Percentiles rank a stretch among this genome's conserved stretches.
Conservation (phyloP, 2,329 filamentous ascomycete species). For the Botrytis pseudocinerea region DNA sequence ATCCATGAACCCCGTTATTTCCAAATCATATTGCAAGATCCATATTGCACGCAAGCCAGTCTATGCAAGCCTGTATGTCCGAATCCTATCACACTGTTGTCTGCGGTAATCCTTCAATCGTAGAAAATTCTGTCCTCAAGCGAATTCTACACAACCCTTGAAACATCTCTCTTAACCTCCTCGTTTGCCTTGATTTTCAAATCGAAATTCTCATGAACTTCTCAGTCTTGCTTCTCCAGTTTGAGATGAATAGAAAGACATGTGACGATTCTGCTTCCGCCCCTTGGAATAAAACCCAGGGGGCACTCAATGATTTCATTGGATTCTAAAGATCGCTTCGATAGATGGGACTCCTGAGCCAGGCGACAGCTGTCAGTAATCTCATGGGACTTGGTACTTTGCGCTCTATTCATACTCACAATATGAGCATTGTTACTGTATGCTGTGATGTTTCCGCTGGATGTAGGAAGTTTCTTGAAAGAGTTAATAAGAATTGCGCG, state of each 20-base stretch:
- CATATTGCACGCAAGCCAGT: not conserved
- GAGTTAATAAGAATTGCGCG: not conserved
- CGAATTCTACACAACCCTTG: not conserved
- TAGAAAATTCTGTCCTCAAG: not conserved
- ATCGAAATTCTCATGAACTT: too few relatives aligned
- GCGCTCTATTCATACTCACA: not conserved
- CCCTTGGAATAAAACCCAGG: not conserved
- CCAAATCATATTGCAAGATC: not conserved
- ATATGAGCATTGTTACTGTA: not conserved
- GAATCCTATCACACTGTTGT: not conserved
- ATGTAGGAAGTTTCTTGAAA: not conserved
- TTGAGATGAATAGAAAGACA: not conserved
- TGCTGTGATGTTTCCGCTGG: not conserved
- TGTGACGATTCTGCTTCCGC: not conserved
- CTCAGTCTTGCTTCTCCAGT: not conserved
- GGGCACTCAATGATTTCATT: not conserved
- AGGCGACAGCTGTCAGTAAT: not conserved
- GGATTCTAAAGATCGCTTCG: not conserved
- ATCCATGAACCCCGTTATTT: not conserved
- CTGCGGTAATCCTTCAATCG: too few relatives aligned
- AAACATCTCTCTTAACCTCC: not conserved
- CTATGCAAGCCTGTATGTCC: not conserved
- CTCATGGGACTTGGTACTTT: too few relatives aligned
- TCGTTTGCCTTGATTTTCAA: not conserved
- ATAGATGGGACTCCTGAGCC: not conserved